Evolutionary conservation across 805 yeast species (phyloP), one percentile per base, ranked within the genome.

Genomic region (Sugiyamaella smithiae): DNA sequence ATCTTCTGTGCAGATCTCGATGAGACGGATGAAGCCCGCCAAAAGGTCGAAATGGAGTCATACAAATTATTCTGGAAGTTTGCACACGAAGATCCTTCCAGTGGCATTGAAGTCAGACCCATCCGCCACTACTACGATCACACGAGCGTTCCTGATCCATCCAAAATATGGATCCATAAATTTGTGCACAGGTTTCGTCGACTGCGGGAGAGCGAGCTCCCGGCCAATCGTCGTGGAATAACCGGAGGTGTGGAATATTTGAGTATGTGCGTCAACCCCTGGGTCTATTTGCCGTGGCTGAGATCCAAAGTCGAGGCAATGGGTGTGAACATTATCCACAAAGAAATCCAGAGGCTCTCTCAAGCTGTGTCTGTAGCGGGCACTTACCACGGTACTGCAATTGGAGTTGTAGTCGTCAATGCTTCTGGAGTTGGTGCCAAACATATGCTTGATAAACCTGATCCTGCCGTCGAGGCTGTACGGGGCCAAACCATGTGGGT

Each of bases 401-500:
- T 7, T 31, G 32, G 17, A 3, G 38, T 40, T 3, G 31, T 40
- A 2, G 45, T 55, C 16, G 36, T 55, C 44, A 55, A 55, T 33
- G 58, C 58, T 4, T 38, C 55, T 2, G 58, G 58, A 9, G 38
- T 52, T 4, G 58, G 58, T 7, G 46, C 58, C 6, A 49, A 43
- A 43, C 31, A 28, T 25, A 29, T 55, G 33, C 20, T 24, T 7
- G 50, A 46, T 23, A 51, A 45, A 23, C 42, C 31, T 38, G 58
- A 55, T n/a, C n/a, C 45, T 23, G 31, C 36, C 3, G 49, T 49
- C 26, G 45, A 45, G 28, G 48, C 49, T 31, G 57, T 54, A n/a
- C 49, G 58, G 5, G 58, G 58, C 11, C 58, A 55, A 44, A 55
- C 57, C 2, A 55, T 55, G 38, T 47, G 52, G 50, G 57, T 55